Percentiles rank a stretch among this genome's conserved stretches.
Evolutionary conservation across 2,329 filamentous ascomycete genomes (phyloP).

Genomic region (Hymenoscyphus fraxineus): DNA sequence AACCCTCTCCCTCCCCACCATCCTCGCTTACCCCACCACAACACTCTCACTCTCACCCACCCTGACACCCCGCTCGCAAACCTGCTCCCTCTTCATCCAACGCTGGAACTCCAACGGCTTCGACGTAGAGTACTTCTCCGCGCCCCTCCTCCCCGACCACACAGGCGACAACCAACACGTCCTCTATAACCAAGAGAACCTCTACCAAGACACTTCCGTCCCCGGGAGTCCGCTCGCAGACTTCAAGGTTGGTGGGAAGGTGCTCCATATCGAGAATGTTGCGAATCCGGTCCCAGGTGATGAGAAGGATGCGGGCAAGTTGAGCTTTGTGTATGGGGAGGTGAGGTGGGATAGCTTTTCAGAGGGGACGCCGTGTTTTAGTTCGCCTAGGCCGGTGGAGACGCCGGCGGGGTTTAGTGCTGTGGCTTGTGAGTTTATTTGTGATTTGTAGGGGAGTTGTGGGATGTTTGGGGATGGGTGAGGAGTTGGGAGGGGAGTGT

Average conservation of each 20-base stretch:
- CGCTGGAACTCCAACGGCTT: slow-evolving; percentile 18
- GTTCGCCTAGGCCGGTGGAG: slow-evolving; percentile 12
- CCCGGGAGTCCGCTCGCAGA: not conserved
- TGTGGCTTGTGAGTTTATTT: slow-evolving; percentile 10
- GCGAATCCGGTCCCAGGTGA: slow-evolving; percentile 12
- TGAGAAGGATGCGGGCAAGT: slow-evolving; percentile 14
- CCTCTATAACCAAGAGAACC: slow-evolving; percentile 13
- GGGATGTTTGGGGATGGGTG: not conserved
- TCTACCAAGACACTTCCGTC: not conserved
- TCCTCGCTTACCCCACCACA: slow-evolving; percentile 7
- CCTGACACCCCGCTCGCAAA: slow-evolving; percentile 6
- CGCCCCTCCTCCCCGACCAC: slow-evolving; percentile 4
- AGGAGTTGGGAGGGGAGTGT: not conserved
- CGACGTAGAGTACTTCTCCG: slow-evolving; percentile 14
- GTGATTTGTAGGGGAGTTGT: not conserved
- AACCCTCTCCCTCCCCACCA: slow-evolving; percentile 5
- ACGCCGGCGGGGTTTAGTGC: not conserved
- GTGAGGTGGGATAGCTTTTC: slow-evolving; percentile 15
- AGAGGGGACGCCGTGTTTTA: slow-evolving; percentile 1
- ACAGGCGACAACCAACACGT: slow-evolving; percentile 5
- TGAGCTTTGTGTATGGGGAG: slow-evolving; percentile 18
- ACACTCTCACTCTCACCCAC: not conserved
- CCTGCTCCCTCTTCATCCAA: slow-evolving; percentile 17
- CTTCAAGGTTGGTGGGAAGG: not conserved
- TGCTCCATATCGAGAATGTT: slow-evolving; percentile 14